A percentile compares a stretch with the other conserved stretches of the same genome.
Evolutionary conservation across 768 basidiomycete species (phyloP).

Genomic region (Royoungia palumana): DNA sequence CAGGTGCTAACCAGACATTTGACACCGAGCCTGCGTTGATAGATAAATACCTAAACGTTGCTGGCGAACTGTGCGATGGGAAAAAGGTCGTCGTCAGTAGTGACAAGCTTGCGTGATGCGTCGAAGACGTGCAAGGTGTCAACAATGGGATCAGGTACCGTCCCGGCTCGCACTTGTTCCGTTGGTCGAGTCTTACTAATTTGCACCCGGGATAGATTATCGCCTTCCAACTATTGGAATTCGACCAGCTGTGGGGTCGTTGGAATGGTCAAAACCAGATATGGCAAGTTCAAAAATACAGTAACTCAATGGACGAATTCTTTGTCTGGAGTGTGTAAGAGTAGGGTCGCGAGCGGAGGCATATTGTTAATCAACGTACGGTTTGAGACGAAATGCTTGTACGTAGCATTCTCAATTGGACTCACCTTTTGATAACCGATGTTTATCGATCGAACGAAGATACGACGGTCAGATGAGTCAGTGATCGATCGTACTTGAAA

Average conservation of each 20-base stretch:
- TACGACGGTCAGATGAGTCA: no score
- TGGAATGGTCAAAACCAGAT: constrained; percentile 53
- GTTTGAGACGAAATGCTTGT: no score
- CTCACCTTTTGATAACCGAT: no score
- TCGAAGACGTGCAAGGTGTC: constrained; percentile 43
- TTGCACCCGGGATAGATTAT: constrained; percentile 39
- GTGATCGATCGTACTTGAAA: no score
- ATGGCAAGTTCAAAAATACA: constrained; percentile 34
- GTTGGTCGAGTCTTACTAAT: no score
- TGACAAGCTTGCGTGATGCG: constrained; percentile 44
- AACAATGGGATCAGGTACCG: constrained; percentile 42
- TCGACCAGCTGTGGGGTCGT: constrained; percentile 43
- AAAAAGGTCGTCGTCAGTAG: constrained; percentile 36
- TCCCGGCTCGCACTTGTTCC: no score
- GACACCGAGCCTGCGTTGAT: constrained; percentile 41
- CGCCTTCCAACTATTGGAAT: constrained; percentile 43
- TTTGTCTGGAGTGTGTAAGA: not conserved
- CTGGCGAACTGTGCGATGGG: constrained; percentile 35
- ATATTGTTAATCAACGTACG: no score
- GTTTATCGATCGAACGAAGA: no score
- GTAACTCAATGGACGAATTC: not conserved
- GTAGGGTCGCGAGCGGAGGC: no score
- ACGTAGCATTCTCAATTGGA: no score
- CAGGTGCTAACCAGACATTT: constrained; percentile 28
- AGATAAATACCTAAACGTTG: constrained; percentile 40